phyloP scores from a whole-genome alignment of 179 eudicot species.

The Corrigiola litoralis region DNA sequence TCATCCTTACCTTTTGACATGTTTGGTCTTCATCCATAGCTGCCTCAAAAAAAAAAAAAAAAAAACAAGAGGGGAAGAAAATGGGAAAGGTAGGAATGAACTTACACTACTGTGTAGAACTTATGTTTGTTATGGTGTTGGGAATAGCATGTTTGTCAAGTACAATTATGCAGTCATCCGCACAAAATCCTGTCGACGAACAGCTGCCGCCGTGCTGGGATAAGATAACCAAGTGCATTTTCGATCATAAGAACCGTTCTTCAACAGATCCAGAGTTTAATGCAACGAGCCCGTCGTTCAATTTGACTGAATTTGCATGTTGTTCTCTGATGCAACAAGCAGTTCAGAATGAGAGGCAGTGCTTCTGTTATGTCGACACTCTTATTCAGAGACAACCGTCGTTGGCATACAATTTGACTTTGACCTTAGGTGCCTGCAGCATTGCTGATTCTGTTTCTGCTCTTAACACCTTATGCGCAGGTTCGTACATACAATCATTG shows the following conservation, averaged over 20 bases:
- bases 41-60: neutral
- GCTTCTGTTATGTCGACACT: conserved; percentile 1
- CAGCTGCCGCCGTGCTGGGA: neutral
- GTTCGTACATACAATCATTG: too few relatives aligned
- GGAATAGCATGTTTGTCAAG: conserved; percentile 6
- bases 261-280: neutral
- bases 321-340: conserved; percentile 2
- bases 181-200: neutral
- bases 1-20: too few relatives aligned
- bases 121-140: neutral
- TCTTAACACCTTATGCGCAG: conserved; percentile 6
- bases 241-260: neutral
- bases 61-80: neutral
- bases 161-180: neutral
- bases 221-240: neutral
- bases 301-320: neutral
- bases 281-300: neutral
- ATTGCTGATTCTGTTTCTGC: conserved; percentile 4
- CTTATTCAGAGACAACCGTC: neutral
- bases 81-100: neutral
- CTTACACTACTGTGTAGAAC: neutral
- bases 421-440: neutral
- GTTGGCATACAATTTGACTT: neutral
- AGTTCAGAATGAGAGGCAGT: neutral
- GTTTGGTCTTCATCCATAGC: too few relatives aligned